Evolutionary conservation across 352 stramenopile genomes (phyloP).

Genomic region (Phytophthora idaei): DNA sequence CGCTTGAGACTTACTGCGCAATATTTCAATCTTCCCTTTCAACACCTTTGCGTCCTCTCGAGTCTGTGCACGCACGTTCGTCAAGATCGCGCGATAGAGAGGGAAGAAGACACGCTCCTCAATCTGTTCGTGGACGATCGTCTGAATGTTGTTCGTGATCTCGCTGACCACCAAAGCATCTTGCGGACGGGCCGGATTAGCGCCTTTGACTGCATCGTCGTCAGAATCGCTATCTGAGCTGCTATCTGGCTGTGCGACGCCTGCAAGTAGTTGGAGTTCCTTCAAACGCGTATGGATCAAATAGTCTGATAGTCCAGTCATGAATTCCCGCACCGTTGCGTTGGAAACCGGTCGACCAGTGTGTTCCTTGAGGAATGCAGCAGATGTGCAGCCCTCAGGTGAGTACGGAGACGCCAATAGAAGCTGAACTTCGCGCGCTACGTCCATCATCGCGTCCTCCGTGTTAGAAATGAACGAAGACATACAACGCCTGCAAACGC

Average conservation of each 20-base stretch:
- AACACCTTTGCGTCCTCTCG: conserved; percentile 75
- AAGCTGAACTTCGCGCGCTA: conserved; percentile 80
- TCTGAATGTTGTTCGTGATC: conserved; percentile 67
- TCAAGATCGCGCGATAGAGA: conserved; percentile 69
- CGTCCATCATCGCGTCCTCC: conserved; percentile 74
- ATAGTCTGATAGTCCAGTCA: conserved; percentile 79
- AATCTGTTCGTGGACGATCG: conserved; percentile 83
- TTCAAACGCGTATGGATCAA: conserved; percentile 85
- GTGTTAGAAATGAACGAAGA: conserved; percentile 84
- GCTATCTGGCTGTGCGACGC: conserved; percentile 37
- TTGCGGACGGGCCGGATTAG: conserved; percentile 5
- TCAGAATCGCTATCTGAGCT: conserved; percentile 43
- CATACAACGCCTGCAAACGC: conserved; percentile 68
- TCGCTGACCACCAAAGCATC: conserved; percentile 44
- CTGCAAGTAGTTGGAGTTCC: conserved; percentile 66
- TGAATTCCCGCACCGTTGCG: conserved; percentile 70
- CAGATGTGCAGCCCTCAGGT: conserved; percentile 77
- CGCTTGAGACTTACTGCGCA: conserved; percentile 76
- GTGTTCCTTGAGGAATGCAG: conserved; percentile 77
- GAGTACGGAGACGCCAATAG: conserved; percentile 87
- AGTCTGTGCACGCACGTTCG: conserved; percentile 65
- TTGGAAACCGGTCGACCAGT: conserved; percentile 51
- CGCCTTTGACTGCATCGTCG: conserved; percentile 32
- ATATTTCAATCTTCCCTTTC: conserved; percentile 81
- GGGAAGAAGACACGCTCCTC: conserved; percentile 87